Percentiles rank a stretch among this genome's conserved stretches.
These are phyloP conservation scores for Hypomyces rosellus DNA, from an alignment of 2,329 filamentous ascomycete species.

Conservation along the genomic window DNA sequence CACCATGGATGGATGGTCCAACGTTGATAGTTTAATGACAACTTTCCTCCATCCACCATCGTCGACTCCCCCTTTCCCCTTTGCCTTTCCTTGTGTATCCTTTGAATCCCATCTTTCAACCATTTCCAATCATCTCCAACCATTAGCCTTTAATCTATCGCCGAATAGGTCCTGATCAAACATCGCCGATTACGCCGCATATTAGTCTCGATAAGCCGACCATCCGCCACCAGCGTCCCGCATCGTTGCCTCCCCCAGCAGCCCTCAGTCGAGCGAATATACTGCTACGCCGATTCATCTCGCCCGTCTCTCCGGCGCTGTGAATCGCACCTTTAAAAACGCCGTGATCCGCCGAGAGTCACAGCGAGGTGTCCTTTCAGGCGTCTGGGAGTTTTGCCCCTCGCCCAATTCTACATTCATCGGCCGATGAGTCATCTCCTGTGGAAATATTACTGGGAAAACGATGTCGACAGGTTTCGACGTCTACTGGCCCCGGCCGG, in stretches of 20 bases:
- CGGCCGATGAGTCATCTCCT: slow-evolving; percentile 86
- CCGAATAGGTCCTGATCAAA: too few relatives aligned
- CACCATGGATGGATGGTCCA: background rate
- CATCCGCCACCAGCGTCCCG: too few relatives aligned
- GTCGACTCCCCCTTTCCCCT: too few relatives aligned
- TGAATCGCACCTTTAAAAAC: slow-evolving; percentile 71
- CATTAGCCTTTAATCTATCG: too few relatives aligned
- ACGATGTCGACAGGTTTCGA: slow-evolving; percentile 94
- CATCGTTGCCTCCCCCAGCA: too few relatives aligned
- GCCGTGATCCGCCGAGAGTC: slow-evolving; percentile 78
- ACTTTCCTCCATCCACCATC: too few relatives aligned
- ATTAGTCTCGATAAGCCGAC: too few relatives aligned
- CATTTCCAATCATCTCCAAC: too few relatives aligned
- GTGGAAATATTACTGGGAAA: slow-evolving; percentile 95
- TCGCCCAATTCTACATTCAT: slow-evolving; percentile 14
- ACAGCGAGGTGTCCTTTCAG: slow-evolving; percentile 78
- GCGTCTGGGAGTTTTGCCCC: slow-evolving; percentile 32
- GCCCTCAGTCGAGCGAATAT: background rate
- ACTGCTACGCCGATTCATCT: background rate
- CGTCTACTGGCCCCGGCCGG: slow-evolving; percentile 72
- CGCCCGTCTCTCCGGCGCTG: slow-evolving; percentile 26
- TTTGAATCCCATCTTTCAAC: too few relatives aligned
- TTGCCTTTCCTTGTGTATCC: too few relatives aligned
- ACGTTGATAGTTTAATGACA: too few relatives aligned
- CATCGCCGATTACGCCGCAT: too few relatives aligned